Percentiles rank a stretch among this genome's conserved stretches.
Evolutionary conservation across 768 basidiomycete genomes (phyloP).

Genomic region (Scleroderma bovista): DNA sequence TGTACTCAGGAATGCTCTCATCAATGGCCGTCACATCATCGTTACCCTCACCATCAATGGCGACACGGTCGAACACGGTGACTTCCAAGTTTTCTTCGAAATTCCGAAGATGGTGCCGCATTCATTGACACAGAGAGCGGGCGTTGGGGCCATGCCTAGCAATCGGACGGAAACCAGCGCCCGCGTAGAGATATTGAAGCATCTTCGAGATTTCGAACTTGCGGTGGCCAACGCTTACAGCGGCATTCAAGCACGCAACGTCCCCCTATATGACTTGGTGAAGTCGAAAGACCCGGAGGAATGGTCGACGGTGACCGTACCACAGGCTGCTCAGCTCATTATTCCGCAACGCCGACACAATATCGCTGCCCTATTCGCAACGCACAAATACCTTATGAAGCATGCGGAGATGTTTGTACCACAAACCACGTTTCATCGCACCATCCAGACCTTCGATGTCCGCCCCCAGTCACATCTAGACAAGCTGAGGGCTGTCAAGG

Average conservation of each 20-base stretch:
- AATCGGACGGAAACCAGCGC: constrained; percentile 43
- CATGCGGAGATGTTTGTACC: constrained; percentile 49
- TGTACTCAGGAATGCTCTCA: constrained; percentile 24
- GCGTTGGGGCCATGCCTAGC: constrained; percentile 24
- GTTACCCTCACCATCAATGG: constrained; percentile 37
- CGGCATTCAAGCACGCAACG: constrained; percentile 25
- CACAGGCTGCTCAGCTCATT: constrained; percentile 46
- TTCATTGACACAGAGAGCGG: constrained; percentile 47
- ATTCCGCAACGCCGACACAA: constrained; percentile 19
- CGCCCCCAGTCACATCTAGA: constrained; percentile 56
- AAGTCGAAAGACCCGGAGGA: constrained; percentile 40
- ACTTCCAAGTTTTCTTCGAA: constrained; percentile 53
- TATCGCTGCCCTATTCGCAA: constrained; percentile 38
- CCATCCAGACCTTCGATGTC: constrained; percentile 50
- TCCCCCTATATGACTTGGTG: constrained; percentile 38
- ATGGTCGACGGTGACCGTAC: constrained; percentile 53
- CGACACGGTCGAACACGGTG: constrained; percentile 44
- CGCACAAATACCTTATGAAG: constrained; percentile 64
- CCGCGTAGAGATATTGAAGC: constrained; percentile 57
- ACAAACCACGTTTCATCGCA: constrained; percentile 38
- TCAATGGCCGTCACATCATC: constrained; percentile 24
- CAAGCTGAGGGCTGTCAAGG: constrained; percentile 41
- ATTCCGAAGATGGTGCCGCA: constrained; percentile 51
- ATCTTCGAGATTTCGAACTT: constrained; percentile 49
- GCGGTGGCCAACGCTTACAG: constrained; percentile 40